Evolutionary conservation across 352 stramenopile species (phyloP), one percentile per base, ranked within the genome.

Genomic region (Pythium volutum): DNA sequence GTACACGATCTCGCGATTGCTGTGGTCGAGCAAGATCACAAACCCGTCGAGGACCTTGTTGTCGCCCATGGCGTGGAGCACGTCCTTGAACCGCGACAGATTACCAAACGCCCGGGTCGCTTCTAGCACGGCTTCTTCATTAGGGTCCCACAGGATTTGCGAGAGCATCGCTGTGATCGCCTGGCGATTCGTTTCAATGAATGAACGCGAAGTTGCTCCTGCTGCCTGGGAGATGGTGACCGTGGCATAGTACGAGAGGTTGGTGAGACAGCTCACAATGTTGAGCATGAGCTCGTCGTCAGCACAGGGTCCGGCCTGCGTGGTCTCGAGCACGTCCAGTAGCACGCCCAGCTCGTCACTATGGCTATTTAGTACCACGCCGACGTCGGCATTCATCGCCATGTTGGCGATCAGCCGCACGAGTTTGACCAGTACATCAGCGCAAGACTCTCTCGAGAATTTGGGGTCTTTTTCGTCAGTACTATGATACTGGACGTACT

Each of bases 251-350:
- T 91, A 97, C 3, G 82, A 95, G n/a, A 96, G 61, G 49, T 97
- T 96, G 10, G 88, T 96, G 65, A 96, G 69, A 29, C 81, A 91
- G 61, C 84, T 93, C 10, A 96, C 84, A 4, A 90, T 74, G 48
- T 97, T 96, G 46, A 97, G 75, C 75, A 91, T 84, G 27, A 97
- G 79, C 51, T 96, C 88, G 72, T 97, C 86, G 43, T 92, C 69
- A 4, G 7, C 31, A 14, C 52, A 59, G 16, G 39, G 41, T 12
- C 31, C 45, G 5, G 45, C 31, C 36, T 49, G 68, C 15, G 74
- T 56, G 15, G 65, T 45, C 38, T 80, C 67, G 27, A 93, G 62
- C 11, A 87, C 62, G 6, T 77, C 69, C 3, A 91, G 48, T 12
- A 91, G 42, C 0, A 69, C 42, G 9, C 62, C 59, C 18, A 95